Conservation (phyloP, 441 rosid genomes). For the Populus hybrid region DNA sequence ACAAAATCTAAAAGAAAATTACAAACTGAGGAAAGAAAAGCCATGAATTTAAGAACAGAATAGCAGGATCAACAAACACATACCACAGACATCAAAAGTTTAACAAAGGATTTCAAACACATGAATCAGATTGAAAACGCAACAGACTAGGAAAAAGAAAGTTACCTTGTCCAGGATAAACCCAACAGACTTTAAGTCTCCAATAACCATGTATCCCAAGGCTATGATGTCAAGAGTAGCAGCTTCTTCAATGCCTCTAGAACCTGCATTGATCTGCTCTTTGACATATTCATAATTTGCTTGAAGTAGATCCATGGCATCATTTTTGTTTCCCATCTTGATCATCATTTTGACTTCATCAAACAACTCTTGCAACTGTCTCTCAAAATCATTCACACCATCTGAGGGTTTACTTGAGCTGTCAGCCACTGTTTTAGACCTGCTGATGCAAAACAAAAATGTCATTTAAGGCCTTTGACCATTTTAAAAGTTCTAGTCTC, state of each 20-base stretch:
- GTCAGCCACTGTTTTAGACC: slow-evolving; percentile 30
- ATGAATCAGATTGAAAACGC: slow-evolving; percentile 3
- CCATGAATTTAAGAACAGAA: not conserved
- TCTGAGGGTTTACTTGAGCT: slow-evolving; percentile 25
- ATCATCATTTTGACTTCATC: slow-evolving; percentile 67
- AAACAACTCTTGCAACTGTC: slow-evolving; percentile 66
- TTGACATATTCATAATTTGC: slow-evolving; percentile 76
- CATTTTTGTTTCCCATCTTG: slow-evolving; percentile 48
- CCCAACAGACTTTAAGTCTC: slow-evolving; percentile 51
- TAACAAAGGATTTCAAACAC: not conserved
- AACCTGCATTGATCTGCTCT: slow-evolving; percentile 57
- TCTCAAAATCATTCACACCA: slow-evolving; percentile 48
- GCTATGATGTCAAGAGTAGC: slow-evolving; percentile 77
- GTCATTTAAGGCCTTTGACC: slow-evolving; percentile 12
- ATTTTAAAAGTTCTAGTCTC: slow-evolving; percentile 4
- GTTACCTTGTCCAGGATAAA: slow-evolving; percentile 54
- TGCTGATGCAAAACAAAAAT: slow-evolving; percentile 23
- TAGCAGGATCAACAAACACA: not conserved
- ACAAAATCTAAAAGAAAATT: not conserved
- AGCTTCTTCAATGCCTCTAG: slow-evolving; percentile 65
- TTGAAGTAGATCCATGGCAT: slow-evolving; percentile 67
- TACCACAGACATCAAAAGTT: not conserved
- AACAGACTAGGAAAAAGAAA: slow-evolving; percentile 10
- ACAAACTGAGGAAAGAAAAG: not conserved
- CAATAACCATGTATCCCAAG: slow-evolving; percentile 68